phyloP scores from a whole-genome alignment of 352 stramenopile species.

The Pythium phragmitis region DNA sequence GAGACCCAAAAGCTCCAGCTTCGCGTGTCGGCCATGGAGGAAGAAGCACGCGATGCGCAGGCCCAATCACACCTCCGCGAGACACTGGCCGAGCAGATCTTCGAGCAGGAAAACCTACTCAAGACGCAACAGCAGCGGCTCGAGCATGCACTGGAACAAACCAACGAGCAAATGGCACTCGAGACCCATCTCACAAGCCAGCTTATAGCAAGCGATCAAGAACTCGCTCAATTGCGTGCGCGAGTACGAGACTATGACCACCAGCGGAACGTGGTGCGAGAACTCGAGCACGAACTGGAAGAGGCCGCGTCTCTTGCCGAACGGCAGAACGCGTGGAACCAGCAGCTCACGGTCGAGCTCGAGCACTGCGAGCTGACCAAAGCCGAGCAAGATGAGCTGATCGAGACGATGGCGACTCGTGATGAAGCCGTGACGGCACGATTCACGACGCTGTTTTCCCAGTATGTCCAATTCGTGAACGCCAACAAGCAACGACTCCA shows the following conservation, averaged over 20 bases:
- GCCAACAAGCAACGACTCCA: slow-evolving; percentile 20
- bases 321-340: slow-evolving; percentile 33
- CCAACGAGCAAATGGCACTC: slow-evolving; percentile 31
- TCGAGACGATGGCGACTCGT: slow-evolving; percentile 17
- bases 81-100: slow-evolving; percentile 36
- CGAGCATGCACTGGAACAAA: slow-evolving; percentile 34
- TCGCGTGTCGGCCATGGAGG: slow-evolving; percentile 16
- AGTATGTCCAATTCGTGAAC: slow-evolving; percentile 25
- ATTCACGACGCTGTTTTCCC: slow-evolving; percentile 27
- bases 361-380: slow-evolving; percentile 20
- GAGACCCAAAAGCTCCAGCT: slow-evolving; percentile 24
- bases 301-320: slow-evolving; percentile 23
- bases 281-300: slow-evolving; percentile 27
- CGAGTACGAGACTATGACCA: slow-evolving; percentile 12
- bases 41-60: slow-evolving; percentile 19
- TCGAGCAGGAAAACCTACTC: slow-evolving; percentile 34
- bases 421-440: slow-evolving; percentile 24
- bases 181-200: slow-evolving; percentile 29
- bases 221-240: neutral
- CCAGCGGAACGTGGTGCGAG: slow-evolving; percentile 7
- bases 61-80: slow-evolving; percentile 30
- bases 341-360: slow-evolving; percentile 24
- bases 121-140: slow-evolving; percentile 34
- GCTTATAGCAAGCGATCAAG: slow-evolving; percentile 2
- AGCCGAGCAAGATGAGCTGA: slow-evolving; percentile 22